Percentiles rank a stretch among this genome's conserved stretches.
phyloP scores from a whole-genome alignment of 805 yeast species.

The Nakazawaea ishiwadae region DNA sequence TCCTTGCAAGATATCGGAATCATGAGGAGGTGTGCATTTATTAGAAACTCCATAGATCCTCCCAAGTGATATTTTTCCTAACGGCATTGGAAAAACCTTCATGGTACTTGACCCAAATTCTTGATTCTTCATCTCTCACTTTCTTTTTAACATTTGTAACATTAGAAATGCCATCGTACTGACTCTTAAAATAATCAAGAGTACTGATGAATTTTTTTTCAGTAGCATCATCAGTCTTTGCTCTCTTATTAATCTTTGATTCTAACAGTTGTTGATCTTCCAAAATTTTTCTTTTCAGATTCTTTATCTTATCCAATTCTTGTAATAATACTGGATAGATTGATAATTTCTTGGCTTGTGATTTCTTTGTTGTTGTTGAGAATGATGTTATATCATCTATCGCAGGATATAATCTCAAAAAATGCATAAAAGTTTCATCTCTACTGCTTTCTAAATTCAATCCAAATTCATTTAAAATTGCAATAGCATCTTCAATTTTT shows the following conservation, averaged over 20 bases:
- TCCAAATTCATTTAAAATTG: constrained; percentile 33
- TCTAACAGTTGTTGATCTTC: constrained; percentile 10
- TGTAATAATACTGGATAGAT: constrained; percentile 19
- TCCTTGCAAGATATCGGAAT: no score
- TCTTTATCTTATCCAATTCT: constrained; percentile 24
- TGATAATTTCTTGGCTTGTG: constrained; percentile 9
- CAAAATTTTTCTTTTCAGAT: constrained; percentile 13
- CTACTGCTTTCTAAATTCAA: constrained; percentile 31
- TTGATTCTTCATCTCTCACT: constrained; percentile 21
- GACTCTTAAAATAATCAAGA: constrained; percentile 38
- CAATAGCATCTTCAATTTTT: constrained; percentile 32
- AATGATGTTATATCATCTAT: constrained; percentile 8
- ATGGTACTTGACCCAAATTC: constrained; percentile 84
- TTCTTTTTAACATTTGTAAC: constrained; percentile 13
- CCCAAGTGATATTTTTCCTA: constrained; percentile 76
- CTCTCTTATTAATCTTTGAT: constrained; percentile 8
- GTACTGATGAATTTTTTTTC: constrained; percentile 17
- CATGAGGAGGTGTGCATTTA: no score
- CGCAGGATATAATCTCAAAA: constrained; percentile 7
- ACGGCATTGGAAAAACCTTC: constrained; percentile 95
- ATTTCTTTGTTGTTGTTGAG: constrained; percentile 15
- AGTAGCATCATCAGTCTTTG: constrained; percentile 1
- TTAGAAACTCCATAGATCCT: constrained; percentile 45
- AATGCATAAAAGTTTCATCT: constrained; percentile 19
- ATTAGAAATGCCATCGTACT: constrained; percentile 27